Conservation (phyloP, 2,329 filamentous ascomycete genomes). For the Beauveria caledonica region DNA sequence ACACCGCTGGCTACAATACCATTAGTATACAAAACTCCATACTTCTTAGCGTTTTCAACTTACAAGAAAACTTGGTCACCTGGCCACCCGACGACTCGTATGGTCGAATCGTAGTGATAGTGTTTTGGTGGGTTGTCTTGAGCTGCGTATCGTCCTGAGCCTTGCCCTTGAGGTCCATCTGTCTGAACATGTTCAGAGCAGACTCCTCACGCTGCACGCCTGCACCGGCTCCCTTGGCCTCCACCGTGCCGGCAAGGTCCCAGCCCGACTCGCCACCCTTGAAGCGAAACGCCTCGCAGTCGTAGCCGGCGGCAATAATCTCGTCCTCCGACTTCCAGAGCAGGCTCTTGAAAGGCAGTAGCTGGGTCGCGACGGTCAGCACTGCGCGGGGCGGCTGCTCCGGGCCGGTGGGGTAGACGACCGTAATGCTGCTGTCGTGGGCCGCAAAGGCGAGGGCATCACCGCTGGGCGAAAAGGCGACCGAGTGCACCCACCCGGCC, state of each 20-base stretch:
- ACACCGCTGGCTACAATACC: conserved; percentile 61
- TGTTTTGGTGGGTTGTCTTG: conserved; percentile 95
- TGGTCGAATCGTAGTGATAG: conserved; percentile 73
- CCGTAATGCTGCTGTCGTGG: conserved; percentile 92
- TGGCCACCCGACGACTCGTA: conserved; percentile 59
- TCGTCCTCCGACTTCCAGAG: conserved; percentile 89
- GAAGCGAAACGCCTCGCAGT: conserved; percentile 84
- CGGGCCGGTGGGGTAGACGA: conserved; percentile 87
- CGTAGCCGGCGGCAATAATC: conserved; percentile 91
- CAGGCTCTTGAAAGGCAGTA: conserved; percentile 85
- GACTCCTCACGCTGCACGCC: conserved; percentile 70
- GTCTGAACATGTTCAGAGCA: conserved; percentile 93
- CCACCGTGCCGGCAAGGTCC: conserved; percentile 74
- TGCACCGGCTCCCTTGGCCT: conserved; percentile 59
- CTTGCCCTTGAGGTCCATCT: conserved; percentile 98
- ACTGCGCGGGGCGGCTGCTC: conserved; percentile 89
- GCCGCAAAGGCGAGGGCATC: conserved; percentile 89
- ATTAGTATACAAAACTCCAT: conserved; percentile 16
- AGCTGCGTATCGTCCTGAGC: conserved; percentile 85
- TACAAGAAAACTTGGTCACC: conserved; percentile 80
- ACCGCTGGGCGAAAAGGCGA: conserved; percentile 86
- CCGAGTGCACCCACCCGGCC: conserved; percentile 91
- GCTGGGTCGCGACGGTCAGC: conserved; percentile 78
- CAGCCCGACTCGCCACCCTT: conserved; percentile 71
- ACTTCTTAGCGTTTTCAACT: conserved; percentile 30